These are phyloP conservation scores for Apophysomyces trapeziformis DNA, from an alignment of 371 early-diverging fungal species.

Conservation along the genomic window DNA sequence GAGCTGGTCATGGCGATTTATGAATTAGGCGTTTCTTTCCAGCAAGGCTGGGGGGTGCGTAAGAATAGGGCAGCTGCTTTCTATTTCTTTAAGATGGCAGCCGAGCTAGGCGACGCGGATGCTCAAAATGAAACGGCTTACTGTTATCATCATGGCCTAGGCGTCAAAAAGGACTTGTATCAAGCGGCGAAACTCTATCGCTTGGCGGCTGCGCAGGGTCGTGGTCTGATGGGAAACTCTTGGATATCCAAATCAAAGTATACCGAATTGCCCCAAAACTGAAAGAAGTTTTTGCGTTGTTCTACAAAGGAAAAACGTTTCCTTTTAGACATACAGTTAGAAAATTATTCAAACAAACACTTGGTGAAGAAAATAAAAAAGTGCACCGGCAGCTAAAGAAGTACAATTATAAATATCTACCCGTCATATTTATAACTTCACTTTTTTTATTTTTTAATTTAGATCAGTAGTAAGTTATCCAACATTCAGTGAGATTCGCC, in stretches of 20 bases:
- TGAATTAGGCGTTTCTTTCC: constrained; percentile 84
- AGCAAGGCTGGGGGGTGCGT: constrained; percentile 89
- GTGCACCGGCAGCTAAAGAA: neutral
- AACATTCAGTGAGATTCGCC: too few species aligned
- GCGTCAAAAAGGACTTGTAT: constrained; percentile 77
- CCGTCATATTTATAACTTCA: too few species aligned
- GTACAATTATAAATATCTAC: too few species aligned
- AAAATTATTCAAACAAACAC: neutral
- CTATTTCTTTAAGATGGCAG: constrained; percentile 89
- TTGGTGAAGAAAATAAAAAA: neutral
- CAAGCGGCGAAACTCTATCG: constrained; percentile 86
- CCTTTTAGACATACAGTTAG: too few species aligned
- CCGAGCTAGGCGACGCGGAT: constrained; percentile 83
- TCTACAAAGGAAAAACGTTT: too few species aligned
- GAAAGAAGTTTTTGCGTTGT: too few species aligned
- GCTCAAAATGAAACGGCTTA: constrained; percentile 83
- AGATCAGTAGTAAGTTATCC: too few species aligned
- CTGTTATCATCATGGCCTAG: constrained; percentile 78
- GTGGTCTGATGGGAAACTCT: constrained; percentile 81
- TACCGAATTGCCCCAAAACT: neutral
- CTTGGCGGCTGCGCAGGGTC: constrained; percentile 80
- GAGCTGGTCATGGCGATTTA: constrained; percentile 83
- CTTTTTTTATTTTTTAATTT: too few species aligned
- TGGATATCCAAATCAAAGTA: constrained; percentile 70
- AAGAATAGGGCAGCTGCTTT: constrained; percentile 84